These are phyloP conservation scores for Trichosanthes cucumerina DNA, from an alignment of 306 rosid species.

Conservation along the genomic window DNA sequence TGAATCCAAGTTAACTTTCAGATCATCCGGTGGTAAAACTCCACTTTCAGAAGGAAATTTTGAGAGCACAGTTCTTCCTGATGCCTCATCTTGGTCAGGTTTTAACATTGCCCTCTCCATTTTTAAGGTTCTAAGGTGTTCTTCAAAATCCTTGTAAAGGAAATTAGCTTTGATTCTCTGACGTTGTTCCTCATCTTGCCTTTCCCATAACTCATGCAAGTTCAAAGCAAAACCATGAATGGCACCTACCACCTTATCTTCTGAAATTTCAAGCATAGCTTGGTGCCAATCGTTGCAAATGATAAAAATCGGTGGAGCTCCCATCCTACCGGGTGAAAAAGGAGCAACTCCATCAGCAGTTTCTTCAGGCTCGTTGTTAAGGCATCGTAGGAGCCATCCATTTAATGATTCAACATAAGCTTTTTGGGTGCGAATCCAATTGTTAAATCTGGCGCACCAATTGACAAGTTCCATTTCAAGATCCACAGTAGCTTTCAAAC, in stretches of 20 bases:
- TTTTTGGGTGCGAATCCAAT: conserved; percentile 78
- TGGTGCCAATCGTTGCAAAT: conserved; percentile 91
- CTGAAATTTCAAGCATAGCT: conserved; percentile 75
- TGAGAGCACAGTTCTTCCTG: conserved; percentile 36
- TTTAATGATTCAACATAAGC: conserved; percentile 71
- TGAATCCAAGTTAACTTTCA: conserved; percentile 79
- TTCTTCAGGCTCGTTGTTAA: conserved; percentile 65
- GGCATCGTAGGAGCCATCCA: conserved; percentile 80
- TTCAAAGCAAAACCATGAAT: conserved; percentile 68
- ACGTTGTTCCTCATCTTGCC: conserved; percentile 79
- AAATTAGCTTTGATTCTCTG: conserved; percentile 70
- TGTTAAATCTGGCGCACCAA: conserved; percentile 80
- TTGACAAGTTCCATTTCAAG: conserved; percentile 89
- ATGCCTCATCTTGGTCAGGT: conserved; percentile 34
- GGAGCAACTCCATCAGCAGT: conserved; percentile 81
- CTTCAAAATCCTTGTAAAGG: conserved; percentile 66
- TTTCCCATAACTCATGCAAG: conserved; percentile 76
- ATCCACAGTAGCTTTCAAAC: conserved; percentile 78
- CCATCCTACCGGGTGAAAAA: conserved; percentile 79
- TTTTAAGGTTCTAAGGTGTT: conserved; percentile 48
- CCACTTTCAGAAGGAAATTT: conserved; percentile 54
- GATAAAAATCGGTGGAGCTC: conserved; percentile 77
- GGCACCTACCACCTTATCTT: conserved; percentile 56
- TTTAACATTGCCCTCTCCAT: conserved; percentile 39
- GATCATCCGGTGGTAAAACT: conserved; percentile 78